Evolutionary conservation across 2,329 filamentous ascomycete genomes (phyloP).

Genomic region (Dactylellina leptospora): DNA sequence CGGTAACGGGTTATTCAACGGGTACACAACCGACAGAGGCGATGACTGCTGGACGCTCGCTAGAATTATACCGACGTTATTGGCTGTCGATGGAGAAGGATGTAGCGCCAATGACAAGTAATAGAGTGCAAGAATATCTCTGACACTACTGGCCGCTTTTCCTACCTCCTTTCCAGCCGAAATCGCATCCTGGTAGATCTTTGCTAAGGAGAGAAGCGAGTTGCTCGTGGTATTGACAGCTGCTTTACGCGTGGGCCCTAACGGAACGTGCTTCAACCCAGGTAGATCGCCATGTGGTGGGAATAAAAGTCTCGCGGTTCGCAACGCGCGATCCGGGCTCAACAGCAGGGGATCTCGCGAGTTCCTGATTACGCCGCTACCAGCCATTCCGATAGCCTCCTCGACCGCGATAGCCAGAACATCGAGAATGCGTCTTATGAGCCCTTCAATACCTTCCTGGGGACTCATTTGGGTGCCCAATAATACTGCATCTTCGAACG

Average conservation of each 20-base stretch:
- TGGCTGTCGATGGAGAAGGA: slow-evolving; percentile 94
- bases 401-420: slow-evolving; percentile 69
- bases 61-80: slow-evolving; percentile 97
- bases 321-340: slow-evolving; percentile 81
- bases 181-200: slow-evolving; percentile 97
- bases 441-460: slow-evolving; percentile 74
- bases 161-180: slow-evolving; percentile 72
- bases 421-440: slow-evolving; percentile 79
- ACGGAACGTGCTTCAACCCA: slow-evolving; percentile 76
- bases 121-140: slow-evolving; percentile 92
- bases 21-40: slow-evolving; percentile 58
- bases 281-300: slow-evolving; percentile 77
- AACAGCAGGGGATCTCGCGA: slow-evolving; percentile 75
- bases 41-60: slow-evolving; percentile 83
- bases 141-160: slow-evolving; percentile 76
- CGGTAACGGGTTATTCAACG: slow-evolving; percentile 64
- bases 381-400: slow-evolving; percentile 59
- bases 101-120: slow-evolving; percentile 94
- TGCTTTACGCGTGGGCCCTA: slow-evolving; percentile 76
- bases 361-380: slow-evolving; percentile 57
- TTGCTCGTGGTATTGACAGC: slow-evolving; percentile 95
- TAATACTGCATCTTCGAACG: slow-evolving; percentile 93
- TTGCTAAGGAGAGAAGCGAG: slow-evolving; percentile 89
- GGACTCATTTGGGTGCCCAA: slow-evolving; percentile 77
- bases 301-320: slow-evolving; percentile 85